Conservation (phyloP, 768 basidiomycete genomes). For the Fibroporia radiculosa region DNA sequence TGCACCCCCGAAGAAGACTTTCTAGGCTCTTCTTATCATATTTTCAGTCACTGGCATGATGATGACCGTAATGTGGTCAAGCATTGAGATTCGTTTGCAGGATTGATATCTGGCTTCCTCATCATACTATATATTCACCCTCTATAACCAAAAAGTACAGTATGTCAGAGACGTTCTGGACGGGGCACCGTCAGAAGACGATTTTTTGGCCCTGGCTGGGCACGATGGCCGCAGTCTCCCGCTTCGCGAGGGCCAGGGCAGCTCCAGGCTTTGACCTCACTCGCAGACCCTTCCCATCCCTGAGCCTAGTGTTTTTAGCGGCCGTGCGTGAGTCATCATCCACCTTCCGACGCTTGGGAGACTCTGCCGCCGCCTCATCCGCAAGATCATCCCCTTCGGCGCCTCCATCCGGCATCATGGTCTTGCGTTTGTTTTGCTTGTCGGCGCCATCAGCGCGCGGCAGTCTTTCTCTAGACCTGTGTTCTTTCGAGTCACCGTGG, state of each 20-base stretch:
- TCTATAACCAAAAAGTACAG: slow-evolving; percentile 4
- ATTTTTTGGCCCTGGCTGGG: slow-evolving; percentile 67
- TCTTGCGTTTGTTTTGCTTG: slow-evolving; percentile 4
- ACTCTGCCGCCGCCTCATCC: slow-evolving; percentile 13
- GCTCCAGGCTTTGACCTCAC: slow-evolving; percentile 69
- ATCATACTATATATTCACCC: too few species aligned
- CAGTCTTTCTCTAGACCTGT: background rate
- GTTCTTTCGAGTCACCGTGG: background rate
- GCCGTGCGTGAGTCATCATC: background rate
- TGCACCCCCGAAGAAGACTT: too few species aligned
- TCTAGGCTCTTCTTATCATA: too few species aligned
- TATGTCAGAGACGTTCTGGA: background rate
- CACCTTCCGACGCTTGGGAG: slow-evolving; percentile 16
- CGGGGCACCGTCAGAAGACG: slow-evolving; percentile 46
- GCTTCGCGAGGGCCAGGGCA: slow-evolving; percentile 66
- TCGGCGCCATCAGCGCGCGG: background rate
- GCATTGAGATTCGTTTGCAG: too few species aligned
- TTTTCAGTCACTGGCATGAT: too few species aligned
- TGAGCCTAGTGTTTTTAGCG: slow-evolving; percentile 2
- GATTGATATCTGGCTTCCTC: too few species aligned
- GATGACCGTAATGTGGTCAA: too few species aligned
- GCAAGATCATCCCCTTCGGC: slow-evolving; percentile 9
- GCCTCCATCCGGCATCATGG: slow-evolving; percentile 5
- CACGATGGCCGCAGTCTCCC: slow-evolving; percentile 70
- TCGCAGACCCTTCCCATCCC: slow-evolving; percentile 18